Percentiles rank a stretch among this genome's conserved stretches.
These are phyloP conservation scores for Neolecta irregularis DNA, from an alignment of 1,139 yeast species.

Conservation along the genomic window DNA sequence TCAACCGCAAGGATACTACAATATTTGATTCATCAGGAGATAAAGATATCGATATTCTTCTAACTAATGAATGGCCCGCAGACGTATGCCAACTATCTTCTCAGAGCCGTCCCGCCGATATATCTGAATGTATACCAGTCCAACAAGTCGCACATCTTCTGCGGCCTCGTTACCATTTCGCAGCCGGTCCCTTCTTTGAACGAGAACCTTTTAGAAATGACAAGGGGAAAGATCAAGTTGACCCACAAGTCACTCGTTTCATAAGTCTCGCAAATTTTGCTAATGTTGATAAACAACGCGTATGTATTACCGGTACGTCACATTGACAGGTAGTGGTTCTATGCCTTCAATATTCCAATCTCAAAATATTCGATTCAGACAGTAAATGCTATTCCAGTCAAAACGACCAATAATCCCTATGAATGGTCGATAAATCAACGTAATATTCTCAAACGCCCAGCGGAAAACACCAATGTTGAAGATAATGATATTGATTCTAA, in stretches of 20 bases:
- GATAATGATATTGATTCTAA: slow-evolving; percentile 5
- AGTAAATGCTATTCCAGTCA: too few species aligned
- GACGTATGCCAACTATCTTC: slow-evolving; percentile 30
- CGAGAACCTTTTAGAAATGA: slow-evolving; percentile 45
- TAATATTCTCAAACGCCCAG: too few species aligned
- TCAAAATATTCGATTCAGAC: too few species aligned
- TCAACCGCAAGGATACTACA: too few species aligned
- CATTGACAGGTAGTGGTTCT: too few species aligned
- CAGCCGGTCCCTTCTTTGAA: slow-evolving; percentile 41
- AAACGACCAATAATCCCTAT: too few species aligned
- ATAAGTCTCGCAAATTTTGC: slow-evolving; percentile 49
- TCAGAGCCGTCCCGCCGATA: neutral
- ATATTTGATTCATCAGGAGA: too few species aligned
- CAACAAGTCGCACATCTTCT: slow-evolving; percentile 33
- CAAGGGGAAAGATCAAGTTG: slow-evolving; percentile 7
- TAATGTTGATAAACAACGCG: slow-evolving; percentile 26
- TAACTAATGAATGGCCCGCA: slow-evolving; percentile 51
- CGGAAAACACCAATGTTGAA: neutral
- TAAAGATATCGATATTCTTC: slow-evolving; percentile 34
- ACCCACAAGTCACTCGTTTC: slow-evolving; percentile 35
- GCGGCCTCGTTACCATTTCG: slow-evolving; percentile 53
- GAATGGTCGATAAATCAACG: too few species aligned
- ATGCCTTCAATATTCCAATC: slow-evolving; percentile 48
- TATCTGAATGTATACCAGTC: slow-evolving; percentile 23
- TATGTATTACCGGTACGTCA: neutral